Evolutionary conservation across 164 flowering plant species (phyloP).

Genomic region (Tetrastigma voinierianum): DNA sequence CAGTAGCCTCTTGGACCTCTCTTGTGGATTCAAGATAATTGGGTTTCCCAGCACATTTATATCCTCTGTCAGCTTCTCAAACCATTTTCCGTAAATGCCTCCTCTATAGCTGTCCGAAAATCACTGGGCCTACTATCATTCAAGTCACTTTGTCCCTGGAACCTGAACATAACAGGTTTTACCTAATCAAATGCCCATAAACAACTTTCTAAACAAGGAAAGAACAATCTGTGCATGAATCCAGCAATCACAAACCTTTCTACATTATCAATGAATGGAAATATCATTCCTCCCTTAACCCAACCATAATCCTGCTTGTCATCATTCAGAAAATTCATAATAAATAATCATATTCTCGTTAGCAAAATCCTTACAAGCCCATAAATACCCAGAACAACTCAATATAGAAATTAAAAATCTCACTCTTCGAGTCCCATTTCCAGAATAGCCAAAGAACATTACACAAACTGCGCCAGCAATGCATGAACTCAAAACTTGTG

Average conservation of each 20-base stretch:
- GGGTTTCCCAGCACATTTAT: conserved; percentile 37
- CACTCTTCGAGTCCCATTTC: conserved; percentile 76
- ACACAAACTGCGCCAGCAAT: conserved; percentile 80
- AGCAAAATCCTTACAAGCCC: conserved; percentile 4
- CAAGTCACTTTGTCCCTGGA: conserved; percentile 71
- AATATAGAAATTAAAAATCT: conserved; percentile 12
- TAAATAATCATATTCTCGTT: neutral
- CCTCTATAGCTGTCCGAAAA: conserved; percentile 80
- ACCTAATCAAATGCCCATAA: neutral
- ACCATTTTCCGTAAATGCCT: conserved; percentile 87
- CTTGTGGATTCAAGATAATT: conserved; percentile 27
- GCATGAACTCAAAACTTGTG: conserved; percentile 64
- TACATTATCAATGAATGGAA: conserved; percentile 74
- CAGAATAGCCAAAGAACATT: conserved; percentile 92
- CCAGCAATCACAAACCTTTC: conserved; percentile 57
- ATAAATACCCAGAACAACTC: neutral
- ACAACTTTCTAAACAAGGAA: neutral
- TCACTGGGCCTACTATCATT: conserved; percentile 54
- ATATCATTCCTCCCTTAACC: conserved; percentile 77
- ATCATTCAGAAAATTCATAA: conserved; percentile 5
- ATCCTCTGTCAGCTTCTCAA: conserved; percentile 42
- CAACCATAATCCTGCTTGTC: conserved; percentile 89
- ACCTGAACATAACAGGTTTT: conserved; percentile 41
- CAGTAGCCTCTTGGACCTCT: conserved; percentile 58
- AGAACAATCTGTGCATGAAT: neutral